Base-by-base conservation (phyloP, 148 eudicot genomes). In the Fagopyrum tataricum region DNA sequence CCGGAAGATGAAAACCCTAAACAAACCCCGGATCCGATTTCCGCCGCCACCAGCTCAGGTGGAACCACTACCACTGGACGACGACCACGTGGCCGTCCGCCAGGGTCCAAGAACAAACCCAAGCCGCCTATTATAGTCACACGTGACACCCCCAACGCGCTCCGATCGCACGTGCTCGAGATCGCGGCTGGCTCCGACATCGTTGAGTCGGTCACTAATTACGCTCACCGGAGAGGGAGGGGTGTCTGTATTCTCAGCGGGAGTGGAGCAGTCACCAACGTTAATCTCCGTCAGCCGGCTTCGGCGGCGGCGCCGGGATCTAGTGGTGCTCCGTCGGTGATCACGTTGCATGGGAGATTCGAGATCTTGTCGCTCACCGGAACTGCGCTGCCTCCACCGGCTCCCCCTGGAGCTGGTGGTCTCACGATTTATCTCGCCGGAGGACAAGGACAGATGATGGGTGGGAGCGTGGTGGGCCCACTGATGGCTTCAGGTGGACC, bases 51-150 rank as follows among this genome's bases (percentile, higher is more conserved):
- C 18, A 44, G 41, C 6, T 69, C 80, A 7, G 77, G 77, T 3
- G 48, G 73, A 12, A 5, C 24, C 15, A 44, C 59, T 24, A 18
- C n/a, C 24, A 18, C n/a, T 2, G 75, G 80, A 7, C 76, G 85
- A 0, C 71, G 83, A 7, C 81, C 83, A 0, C 70, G 85, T 8
- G 85, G 85, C 4, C 47, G 84, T 2, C 84, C 84, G 8, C 44
- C 84, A 0, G 84, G 84, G 1, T 82, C 84, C 0, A 82, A 82
- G 49, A 82, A 79, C 76, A 82, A 79, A 72, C 85, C 85, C 14
- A 82, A 82, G 39, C 80, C 85, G 5, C 85, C 85, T 2, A 80
- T 82, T 14, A 80, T 82, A 15, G 51, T 82, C 24, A 77, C 85
- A 26, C 82, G 85, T 4, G 85, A 82, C 66, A 82, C 78, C 78